Percentiles rank a stretch among this genome's conserved stretches.
These are phyloP conservation scores for Solanum dulcamara DNA, from an alignment of 257 asterid species.

Conservation along the genomic window DNA sequence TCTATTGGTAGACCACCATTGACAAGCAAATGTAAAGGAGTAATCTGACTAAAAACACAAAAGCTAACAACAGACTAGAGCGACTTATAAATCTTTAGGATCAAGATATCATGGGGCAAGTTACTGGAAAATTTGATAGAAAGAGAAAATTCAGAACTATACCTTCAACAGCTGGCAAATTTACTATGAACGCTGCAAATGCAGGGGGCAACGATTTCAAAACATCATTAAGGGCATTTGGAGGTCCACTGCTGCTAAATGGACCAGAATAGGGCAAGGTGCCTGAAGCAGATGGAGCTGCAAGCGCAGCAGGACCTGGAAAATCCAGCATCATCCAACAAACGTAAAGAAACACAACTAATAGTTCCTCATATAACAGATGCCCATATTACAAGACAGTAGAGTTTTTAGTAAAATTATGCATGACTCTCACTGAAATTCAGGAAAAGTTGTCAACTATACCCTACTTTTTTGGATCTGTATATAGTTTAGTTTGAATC, in stretches of 20 bases:
- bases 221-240: conserved; percentile 27
- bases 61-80: not conserved
- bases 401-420: not conserved
- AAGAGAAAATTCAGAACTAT: not conserved
- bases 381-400: not conserved
- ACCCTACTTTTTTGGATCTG: not conserved
- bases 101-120: not conserved
- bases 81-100: not conserved
- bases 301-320: conserved; percentile 34
- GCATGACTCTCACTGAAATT: not conserved
- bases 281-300: conserved; percentile 30
- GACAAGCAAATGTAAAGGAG: not conserved
- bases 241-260: conserved; percentile 35
- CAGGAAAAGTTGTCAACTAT: not conserved
- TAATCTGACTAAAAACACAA: not conserved
- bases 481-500: not conserved
- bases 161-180: conserved; percentile 87
- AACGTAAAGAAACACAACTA: not conserved
- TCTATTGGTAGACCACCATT: not conserved
- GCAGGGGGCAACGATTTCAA: conserved; percentile 64
- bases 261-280: conserved; percentile 27
- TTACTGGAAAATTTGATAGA: not conserved
- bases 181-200: conserved; percentile 47
- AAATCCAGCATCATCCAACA: conserved; percentile 1
- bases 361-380: not conserved